These are phyloP conservation scores for Pseudevernia furfuracea DNA, from an alignment of 495 filamentous ascomycete species.

Conservation along the genomic window DNA sequence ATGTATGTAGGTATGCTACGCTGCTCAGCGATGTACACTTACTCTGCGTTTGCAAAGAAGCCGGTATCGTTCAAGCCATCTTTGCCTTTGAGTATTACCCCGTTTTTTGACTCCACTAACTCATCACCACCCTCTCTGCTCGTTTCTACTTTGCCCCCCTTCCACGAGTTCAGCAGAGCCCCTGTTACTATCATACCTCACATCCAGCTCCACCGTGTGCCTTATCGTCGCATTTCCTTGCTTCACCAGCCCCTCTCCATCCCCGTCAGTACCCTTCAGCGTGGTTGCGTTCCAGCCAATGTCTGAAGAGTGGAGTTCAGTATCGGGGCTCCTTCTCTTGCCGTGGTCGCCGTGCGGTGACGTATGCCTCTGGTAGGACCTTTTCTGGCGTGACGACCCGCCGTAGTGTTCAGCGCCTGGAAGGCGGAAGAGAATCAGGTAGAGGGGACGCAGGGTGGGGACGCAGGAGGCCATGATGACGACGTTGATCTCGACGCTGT, in stretches of 20 bases:
- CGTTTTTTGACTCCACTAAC: too few species aligned
- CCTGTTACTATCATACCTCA: neutral
- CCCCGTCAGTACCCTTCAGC: neutral
- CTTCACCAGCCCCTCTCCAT: conserved; percentile 7
- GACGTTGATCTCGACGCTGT: conserved; percentile 12
- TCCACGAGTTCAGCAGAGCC: neutral
- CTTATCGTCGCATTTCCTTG: neutral
- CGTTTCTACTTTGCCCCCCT: neutral
- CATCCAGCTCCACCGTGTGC: conserved; percentile 2
- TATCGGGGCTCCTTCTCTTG: neutral
- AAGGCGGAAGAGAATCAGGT: neutral
- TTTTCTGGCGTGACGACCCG: neutral
- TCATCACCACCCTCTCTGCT: neutral
- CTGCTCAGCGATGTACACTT: too few species aligned
- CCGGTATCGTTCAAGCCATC: too few species aligned
- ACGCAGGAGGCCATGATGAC: conserved; percentile 2
- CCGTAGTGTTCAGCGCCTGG: conserved; percentile 7
- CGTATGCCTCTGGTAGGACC: neutral
- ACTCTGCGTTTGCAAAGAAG: too few species aligned
- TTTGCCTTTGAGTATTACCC: too few species aligned
- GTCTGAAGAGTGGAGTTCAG: neutral
- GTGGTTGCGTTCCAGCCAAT: neutral
- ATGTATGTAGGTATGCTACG: too few species aligned
- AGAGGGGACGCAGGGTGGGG: conserved; percentile 9
- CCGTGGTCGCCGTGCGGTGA: neutral